Evolutionary conservation across 2,329 filamentous ascomycete genomes (phyloP), one percentile per base, ranked within the genome.

Genomic region (Ilyonectria mors-panacis): DNA sequence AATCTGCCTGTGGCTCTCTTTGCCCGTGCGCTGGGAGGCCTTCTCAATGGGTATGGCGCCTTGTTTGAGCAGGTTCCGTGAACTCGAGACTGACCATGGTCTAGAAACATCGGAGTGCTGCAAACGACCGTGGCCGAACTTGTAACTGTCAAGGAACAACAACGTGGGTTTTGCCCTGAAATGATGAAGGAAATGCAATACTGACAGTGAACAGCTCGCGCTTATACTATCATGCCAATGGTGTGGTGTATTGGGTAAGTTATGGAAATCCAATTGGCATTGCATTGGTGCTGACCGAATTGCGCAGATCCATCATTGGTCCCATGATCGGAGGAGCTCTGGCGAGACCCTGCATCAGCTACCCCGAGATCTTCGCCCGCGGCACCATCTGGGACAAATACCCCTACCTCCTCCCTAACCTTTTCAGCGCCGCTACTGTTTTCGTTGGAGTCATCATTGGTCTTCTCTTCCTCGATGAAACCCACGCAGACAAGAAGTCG

Each of bases 161-260:
- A 98, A 80, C 93, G 92, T 94, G 81, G 82, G 92, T 84, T 60
- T 35, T 39, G 28, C 28, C 17, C 26, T 26, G 42, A 15, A 19
- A 10, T 4, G 19, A 13, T 23, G n/a, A 13, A 15, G 39, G 13
- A 54, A 55, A 37, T 19, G 33, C 23, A 19, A 8, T 21, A 44
- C 77, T 81, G 72, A 84, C 75, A 51, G 3, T 17, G 56, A 60
- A 65, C 68, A 94, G 93, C 95, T 73, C 93, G 94, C 75, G 96
- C 95, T 56, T 99, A 97, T 82, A 94, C 95, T 13, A 95, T 98
- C 73, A 98, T 99, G 94, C 96, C 96, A 7, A 94, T 97, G 79
- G 94, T 98, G 28, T 99, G 96, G 96, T 98, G 95, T 78, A 87
- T 99, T 77, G 96, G 96, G 86, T 94, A 85, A 82, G 86, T 82